Conservation (phyloP, 305 asterid genomes). For the Fraxinus sp. region DNA sequence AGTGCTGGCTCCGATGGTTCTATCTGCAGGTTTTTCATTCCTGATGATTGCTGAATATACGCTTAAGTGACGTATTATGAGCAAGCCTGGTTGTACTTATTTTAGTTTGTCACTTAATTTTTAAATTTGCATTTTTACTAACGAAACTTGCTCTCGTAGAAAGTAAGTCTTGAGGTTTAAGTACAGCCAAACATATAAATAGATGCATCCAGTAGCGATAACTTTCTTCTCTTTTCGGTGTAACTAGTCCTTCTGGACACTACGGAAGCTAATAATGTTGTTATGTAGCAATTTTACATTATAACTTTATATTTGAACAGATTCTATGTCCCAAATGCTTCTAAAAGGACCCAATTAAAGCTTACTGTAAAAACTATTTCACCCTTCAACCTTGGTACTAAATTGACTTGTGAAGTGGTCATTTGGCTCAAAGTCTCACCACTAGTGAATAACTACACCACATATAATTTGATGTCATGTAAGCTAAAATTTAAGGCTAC, state of each 20-base stretch:
- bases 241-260: not conserved
- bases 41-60: not conserved
- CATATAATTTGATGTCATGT: not conserved
- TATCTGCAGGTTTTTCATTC: constrained; percentile 51
- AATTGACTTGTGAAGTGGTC: not conserved
- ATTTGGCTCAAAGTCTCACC: not conserved
- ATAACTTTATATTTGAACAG: not conserved
- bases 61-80: not conserved
- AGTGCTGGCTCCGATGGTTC: constrained; percentile 74
- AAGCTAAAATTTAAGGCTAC: not conserved
- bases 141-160: not conserved
- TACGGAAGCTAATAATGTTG: not conserved
- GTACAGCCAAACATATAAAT: not conserved
- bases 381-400: not conserved
- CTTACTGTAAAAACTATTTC: not conserved
- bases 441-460: not conserved
- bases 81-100: not conserved
- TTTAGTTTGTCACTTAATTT: not conserved
- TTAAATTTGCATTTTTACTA: not conserved
- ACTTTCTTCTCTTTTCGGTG: not conserved
- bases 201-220: not conserved
- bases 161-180: not conserved
- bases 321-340: not conserved
- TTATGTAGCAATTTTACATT: not conserved
- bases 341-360: not conserved